phyloP scores from a whole-genome alignment of 352 stramenopile species.

The Phytophthora chlamydospora region DNA sequence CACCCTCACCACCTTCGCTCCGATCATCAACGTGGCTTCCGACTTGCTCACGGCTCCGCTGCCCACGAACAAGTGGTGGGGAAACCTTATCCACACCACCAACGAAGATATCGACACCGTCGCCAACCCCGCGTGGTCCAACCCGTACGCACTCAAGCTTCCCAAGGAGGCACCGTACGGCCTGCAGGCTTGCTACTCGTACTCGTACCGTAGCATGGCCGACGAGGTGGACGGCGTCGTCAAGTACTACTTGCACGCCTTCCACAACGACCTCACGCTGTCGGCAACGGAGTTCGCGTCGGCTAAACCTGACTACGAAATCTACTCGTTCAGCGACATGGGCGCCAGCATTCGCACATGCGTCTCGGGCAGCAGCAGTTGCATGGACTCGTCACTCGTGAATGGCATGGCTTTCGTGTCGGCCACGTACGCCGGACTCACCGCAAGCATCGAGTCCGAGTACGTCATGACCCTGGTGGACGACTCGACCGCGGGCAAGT shows the following conservation, averaged over 20 bases:
- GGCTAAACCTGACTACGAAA: conserved; percentile 61
- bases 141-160: conserved; percentile 79
- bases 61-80: conserved; percentile 89
- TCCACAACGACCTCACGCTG: conserved; percentile 76
- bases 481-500: conserved; percentile 54
- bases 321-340: conserved; percentile 76
- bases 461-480: conserved; percentile 57
- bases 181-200: conserved; percentile 70
- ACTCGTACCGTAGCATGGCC: conserved; percentile 62
- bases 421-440: conserved; percentile 65
- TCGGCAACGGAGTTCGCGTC: conserved; percentile 65
- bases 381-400: conserved; percentile 66
- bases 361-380: conserved; percentile 36
- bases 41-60: conserved; percentile 56
- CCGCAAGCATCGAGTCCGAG: conserved; percentile 52
- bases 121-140: conserved; percentile 68
- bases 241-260: conserved; percentile 71
- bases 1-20: conserved; percentile 54
- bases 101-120: conserved; percentile 48
- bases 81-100: conserved; percentile 74
- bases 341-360: conserved; percentile 63
- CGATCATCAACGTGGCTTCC: conserved; percentile 67
- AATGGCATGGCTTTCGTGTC: conserved; percentile 82
- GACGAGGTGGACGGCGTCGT: conserved; percentile 54
- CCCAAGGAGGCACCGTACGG: conserved; percentile 58